Evolutionary conservation across 2,329 filamentous ascomycete species (phyloP), one percentile per base, ranked within the genome.

Genomic region (Aspergillus luchuensis): DNA sequence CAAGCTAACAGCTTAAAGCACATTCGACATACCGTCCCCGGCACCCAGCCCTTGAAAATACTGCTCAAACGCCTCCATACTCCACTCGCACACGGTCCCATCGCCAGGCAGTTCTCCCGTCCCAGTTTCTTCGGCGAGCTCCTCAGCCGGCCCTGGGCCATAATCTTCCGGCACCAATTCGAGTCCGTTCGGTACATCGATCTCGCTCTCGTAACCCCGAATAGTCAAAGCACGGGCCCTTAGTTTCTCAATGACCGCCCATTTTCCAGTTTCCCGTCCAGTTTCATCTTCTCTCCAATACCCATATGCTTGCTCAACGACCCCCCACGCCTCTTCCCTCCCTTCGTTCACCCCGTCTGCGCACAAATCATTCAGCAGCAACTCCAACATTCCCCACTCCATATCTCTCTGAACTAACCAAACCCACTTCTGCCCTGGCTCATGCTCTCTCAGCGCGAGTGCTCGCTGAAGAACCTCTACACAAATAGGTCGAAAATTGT

Each of bases 401-500:
- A 67, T 21, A 36, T 69, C 61, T 1, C 50, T 66, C 51, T 67
- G 66, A n/a, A 68, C 63, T 11, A 60, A 49, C 67, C 67, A 70
- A 3, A 66, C 41, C 67, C 66, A 69, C 17, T 58, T 58, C 33
- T 49, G 57, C 2, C 62, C 58, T 1, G 56, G 62, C 28, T 67
- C 63, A 45, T 66, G 61, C 4, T 45, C 28, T 23, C 64, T 55
- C 6, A 71, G 43, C 2, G 17, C 41, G 5, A 56, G 50, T 7
- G 66, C 58, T 25, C 63, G 58, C 17, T 64, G 58, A 7, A 71
- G 59, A 8, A 70, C 57, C 13, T 67, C 63, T 10, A 61, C 52
- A 21, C 67, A 69, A 11, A 57, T 51, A 1, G 38, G 33, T 2
- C 58, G 49, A 25, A 61, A 63, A 15, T 47, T 56, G 4, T 15